Evolutionary conservation across 768 basidiomycete species (phyloP).

Genomic region (Pleurotus ostreatus): DNA sequence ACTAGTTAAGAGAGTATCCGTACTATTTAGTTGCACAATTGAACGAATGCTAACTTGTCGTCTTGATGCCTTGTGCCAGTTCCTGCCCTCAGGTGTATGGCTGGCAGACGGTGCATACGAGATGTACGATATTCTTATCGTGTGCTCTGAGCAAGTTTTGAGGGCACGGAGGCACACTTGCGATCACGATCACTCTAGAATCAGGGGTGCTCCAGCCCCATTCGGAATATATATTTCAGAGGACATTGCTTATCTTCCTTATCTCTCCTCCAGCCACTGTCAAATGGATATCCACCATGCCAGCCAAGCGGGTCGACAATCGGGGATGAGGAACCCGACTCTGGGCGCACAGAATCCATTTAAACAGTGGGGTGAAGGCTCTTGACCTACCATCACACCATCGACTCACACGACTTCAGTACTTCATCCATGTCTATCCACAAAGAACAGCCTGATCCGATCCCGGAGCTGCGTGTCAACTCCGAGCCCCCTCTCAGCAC

Average conservation of each 20-base stretch:
- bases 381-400: neutral
- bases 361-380: neutral
- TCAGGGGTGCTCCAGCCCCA: neutral
- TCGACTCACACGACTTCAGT: neutral
- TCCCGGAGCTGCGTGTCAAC: neutral
- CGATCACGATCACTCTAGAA: conserved; percentile 5
- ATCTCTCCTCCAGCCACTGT: conserved; percentile 4
- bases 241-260: conserved; percentile 6
- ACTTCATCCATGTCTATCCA: conserved; percentile 1
- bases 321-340: conserved; percentile 2
- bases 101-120: neutral
- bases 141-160: neutral
- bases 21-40: too few relatives aligned
- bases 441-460: conserved; percentile 4
- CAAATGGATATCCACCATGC: neutral
- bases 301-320: neutral
- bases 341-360: neutral
- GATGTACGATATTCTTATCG: neutral
- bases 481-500: neutral
- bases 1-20: too few relatives aligned
- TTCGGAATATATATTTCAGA: neutral
- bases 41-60: neutral
- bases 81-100: neutral
- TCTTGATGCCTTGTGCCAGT: neutral
- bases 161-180: neutral